These are phyloP conservation scores for Rhizopogon hawkerae DNA, from an alignment of 1,284 basidiomycete species.

Conservation along the genomic window DNA sequence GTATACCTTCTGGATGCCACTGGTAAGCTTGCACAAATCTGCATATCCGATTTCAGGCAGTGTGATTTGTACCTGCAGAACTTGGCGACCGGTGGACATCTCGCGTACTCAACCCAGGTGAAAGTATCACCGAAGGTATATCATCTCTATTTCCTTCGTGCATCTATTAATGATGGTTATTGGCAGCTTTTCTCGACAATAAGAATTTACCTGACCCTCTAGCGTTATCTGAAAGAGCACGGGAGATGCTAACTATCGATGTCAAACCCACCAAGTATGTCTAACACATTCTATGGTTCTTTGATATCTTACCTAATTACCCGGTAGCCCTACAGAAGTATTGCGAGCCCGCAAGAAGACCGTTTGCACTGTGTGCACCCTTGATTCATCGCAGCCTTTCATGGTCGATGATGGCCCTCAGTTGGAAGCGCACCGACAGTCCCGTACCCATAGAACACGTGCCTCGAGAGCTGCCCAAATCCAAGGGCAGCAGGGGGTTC, in stretches of 20 bases:
- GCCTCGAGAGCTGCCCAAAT: conserved; percentile 10
- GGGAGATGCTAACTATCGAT: conserved; percentile 39
- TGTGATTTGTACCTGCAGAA: conserved; percentile 31
- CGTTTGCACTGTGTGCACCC: conserved; percentile 66
- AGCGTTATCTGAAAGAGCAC: conserved; percentile 48
- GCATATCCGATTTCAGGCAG: background rate
- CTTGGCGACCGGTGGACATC: conserved; percentile 51
- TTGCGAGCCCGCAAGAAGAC: conserved; percentile 52
- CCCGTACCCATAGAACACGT: conserved; percentile 46
- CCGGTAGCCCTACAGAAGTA: conserved; percentile 44
- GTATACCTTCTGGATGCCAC: conserved; percentile 73
- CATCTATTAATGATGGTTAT: conserved; percentile 4
- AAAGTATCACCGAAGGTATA: conserved; percentile 44
- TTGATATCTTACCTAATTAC: conserved; percentile 9
- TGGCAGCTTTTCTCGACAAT: conserved; percentile 52
- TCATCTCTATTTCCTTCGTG: background rate
- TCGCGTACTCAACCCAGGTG: conserved; percentile 45
- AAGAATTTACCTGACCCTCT: conserved; percentile 50
- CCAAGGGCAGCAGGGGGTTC: background rate
- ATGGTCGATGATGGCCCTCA: conserved; percentile 65
- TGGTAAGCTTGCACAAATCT: conserved; percentile 32
- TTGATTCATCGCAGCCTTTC: conserved; percentile 52
- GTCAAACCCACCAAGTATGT: conserved; percentile 44
- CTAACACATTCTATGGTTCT: conserved; percentile 9
- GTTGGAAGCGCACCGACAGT: conserved; percentile 58